Evolutionary conservation across 768 basidiomycete species (phyloP), one percentile per base, ranked within the genome.

Genomic region (Phylloporus arenicola): DNA sequence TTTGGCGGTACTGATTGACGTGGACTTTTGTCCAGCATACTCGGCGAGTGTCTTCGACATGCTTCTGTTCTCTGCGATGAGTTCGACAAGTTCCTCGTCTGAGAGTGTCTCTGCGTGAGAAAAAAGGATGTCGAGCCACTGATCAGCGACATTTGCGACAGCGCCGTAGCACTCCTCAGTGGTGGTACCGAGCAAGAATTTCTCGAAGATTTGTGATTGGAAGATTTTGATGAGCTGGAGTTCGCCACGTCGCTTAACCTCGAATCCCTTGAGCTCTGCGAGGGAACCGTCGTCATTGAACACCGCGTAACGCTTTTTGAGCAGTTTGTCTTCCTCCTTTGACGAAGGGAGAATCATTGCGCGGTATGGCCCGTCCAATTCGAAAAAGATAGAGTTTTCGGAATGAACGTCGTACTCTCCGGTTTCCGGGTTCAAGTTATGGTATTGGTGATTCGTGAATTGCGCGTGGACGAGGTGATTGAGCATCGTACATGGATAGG

Each of bases 311-410:
- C 96, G 88, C 69, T 99, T 99, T 75, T 99, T 99, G 60, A 99
- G 72, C 48, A 99, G 67, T 64, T 98, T 99, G 67, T 98, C 96
- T 68, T 99, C 96, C 69, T 99, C 96, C 65, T 99, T 99, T 1
- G 96, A 98, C 1, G 93, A 95, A 2, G 96, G 96, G 12, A 99
- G 78, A 60, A 98, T 97, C 96, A 99, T 98, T 6, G 96, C 96
- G 57, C 84, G 91, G 74, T 98, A 99, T 1, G 96, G 96, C 2
- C 96, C 96, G 59, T 99, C 95, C 52, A 99, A 78, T 69, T 99
- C 95, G 72, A 99, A 98, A 75, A 98, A 99, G 69, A 99, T 99
- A 14, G 92, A 95, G 70, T 99, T 98, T 70, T 98, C 96, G 69
- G 85, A 90, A 54, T 90, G 88, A 25, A 98, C 72, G 17, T 73